A percentile compares a stretch with the other conserved stretches of the same genome.
Conservation (phyloP, 1,284 basidiomycete species). For the Hemileia vastatrix region DNA sequence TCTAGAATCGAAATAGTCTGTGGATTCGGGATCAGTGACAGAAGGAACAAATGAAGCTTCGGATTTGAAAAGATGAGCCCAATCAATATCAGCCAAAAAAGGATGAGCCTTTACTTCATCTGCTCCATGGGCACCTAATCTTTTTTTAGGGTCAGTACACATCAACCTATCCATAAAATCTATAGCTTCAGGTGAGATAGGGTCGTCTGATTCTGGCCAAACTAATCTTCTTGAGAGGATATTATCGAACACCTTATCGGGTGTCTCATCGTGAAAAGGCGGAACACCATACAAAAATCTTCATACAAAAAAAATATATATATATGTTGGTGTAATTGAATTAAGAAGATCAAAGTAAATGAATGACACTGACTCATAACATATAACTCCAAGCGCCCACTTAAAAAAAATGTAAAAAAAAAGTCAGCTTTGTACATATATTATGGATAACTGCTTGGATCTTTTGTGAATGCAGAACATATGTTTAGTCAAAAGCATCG, state of each 20-base stretch:
- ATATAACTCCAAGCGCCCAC: slow-evolving; percentile 97
- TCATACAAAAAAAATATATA: background rate
- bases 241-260: slow-evolving; percentile 96
- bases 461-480: slow-evolving; percentile 43
- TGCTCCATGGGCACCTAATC: slow-evolving; percentile 78
- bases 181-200: slow-evolving; percentile 67
- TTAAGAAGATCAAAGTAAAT: background rate
- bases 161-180: slow-evolving; percentile 86
- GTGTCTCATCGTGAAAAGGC: slow-evolving; percentile 93
- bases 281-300: slow-evolving; percentile 86
- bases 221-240: slow-evolving; percentile 91
- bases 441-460: background rate
- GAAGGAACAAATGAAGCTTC: slow-evolving; percentile 95
- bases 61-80: slow-evolving; percentile 76
- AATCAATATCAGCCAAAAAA: slow-evolving; percentile 82
- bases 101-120: slow-evolving; percentile 87
- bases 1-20: slow-evolving; percentile 96
- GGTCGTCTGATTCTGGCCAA: slow-evolving; percentile 52
- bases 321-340: background rate
- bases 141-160: slow-evolving; percentile 65
- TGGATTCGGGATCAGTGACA: slow-evolving; percentile 89
- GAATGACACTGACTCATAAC: slow-evolving; percentile 61
- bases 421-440: slow-evolving; percentile 6
- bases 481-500: slow-evolving; percentile 31
- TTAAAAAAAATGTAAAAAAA: slow-evolving; percentile 24